These are phyloP conservation scores for Aspergillus quadrilineatus DNA, from an alignment of 2,329 filamentous ascomycete genomes.

Conservation along the genomic window DNA sequence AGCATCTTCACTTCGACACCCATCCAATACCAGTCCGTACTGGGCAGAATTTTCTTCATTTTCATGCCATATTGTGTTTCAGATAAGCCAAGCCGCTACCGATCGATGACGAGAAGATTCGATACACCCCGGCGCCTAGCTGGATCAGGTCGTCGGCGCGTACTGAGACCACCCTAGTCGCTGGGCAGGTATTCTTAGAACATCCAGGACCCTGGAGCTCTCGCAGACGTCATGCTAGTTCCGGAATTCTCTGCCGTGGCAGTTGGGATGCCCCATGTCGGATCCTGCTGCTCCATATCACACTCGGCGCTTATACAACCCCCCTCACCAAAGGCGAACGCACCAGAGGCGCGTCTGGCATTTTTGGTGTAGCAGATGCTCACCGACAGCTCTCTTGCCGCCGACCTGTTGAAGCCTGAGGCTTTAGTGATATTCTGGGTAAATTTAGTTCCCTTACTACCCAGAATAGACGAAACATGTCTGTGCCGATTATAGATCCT, in stretches of 20 bases:
- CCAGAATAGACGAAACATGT: slow-evolving; percentile 29
- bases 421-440: slow-evolving; percentile 11
- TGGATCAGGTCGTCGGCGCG: slow-evolving; percentile 23
- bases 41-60: not conserved
- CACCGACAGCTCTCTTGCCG: slow-evolving; percentile 20
- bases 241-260: slow-evolving; percentile 10
- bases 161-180: slow-evolving; percentile 25
- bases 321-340: slow-evolving; percentile 11
- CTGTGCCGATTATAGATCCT: slow-evolving; percentile 26
- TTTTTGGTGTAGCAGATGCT: not conserved
- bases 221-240: slow-evolving; percentile 11
- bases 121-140: slow-evolving; percentile 26
- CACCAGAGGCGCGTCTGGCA: slow-evolving; percentile 10
- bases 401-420: slow-evolving; percentile 15
- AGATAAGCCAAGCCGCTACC: slow-evolving; percentile 14
- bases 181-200: slow-evolving; percentile 27
- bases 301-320: slow-evolving; percentile 19
- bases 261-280: slow-evolving; percentile 12
- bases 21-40: slow-evolving; percentile 9
- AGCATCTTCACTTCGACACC: not conserved
- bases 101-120: slow-evolving; percentile 13
- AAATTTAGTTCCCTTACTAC: slow-evolving; percentile 19
- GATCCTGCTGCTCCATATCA: slow-evolving; percentile 14
- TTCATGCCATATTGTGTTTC: slow-evolving; percentile 14
- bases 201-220: slow-evolving; percentile 21